Evolutionary conservation across 768 basidiomycete species (phyloP).

Genomic region (Tulasnella sp.): DNA sequence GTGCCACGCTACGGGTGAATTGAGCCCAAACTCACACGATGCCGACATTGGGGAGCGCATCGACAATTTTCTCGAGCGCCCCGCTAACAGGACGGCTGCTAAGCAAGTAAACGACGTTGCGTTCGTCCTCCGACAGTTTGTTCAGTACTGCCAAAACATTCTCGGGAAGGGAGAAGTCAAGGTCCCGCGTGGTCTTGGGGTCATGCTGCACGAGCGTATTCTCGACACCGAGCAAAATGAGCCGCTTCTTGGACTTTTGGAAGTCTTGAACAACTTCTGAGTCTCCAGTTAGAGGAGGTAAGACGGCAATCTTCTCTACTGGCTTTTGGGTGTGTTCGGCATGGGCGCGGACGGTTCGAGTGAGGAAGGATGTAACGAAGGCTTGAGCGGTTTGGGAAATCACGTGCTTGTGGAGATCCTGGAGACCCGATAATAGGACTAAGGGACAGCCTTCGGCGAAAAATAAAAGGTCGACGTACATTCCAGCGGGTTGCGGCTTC

Average conservation of each 20-base stretch:
- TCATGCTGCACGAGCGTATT: conserved; percentile 58
- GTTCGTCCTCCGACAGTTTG: conserved; percentile 50
- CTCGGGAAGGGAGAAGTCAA: conserved; percentile 32
- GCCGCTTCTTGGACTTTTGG: conserved; percentile 53
- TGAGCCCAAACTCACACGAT: conserved; percentile 51
- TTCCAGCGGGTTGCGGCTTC: conserved; percentile 72
- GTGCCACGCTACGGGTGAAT: neutral
- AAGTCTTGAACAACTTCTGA: conserved; percentile 45
- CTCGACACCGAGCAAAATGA: conserved; percentile 72
- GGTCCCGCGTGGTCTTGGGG: conserved; percentile 8
- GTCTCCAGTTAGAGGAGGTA: conserved; percentile 9
- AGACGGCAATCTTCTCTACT: conserved; percentile 15
- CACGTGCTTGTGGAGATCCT: conserved; percentile 77
- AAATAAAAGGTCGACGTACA: conserved; percentile 32
- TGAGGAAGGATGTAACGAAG: conserved; percentile 73
- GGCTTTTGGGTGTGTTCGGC: conserved; percentile 51
- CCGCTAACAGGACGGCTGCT: conserved; percentile 63
- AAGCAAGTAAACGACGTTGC: conserved; percentile 75
- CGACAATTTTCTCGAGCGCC: conserved; percentile 55
- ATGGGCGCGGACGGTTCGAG: conserved; percentile 61
- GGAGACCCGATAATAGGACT: conserved; percentile 22
- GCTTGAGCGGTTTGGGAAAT: conserved; percentile 79
- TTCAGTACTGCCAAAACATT: conserved; percentile 44
- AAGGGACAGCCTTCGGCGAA: neutral
- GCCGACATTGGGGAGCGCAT: conserved; percentile 57